Evolutionary conservation across 495 filamentous ascomycete species (phyloP).

Genomic region (Achaetomiella virescens): DNA sequence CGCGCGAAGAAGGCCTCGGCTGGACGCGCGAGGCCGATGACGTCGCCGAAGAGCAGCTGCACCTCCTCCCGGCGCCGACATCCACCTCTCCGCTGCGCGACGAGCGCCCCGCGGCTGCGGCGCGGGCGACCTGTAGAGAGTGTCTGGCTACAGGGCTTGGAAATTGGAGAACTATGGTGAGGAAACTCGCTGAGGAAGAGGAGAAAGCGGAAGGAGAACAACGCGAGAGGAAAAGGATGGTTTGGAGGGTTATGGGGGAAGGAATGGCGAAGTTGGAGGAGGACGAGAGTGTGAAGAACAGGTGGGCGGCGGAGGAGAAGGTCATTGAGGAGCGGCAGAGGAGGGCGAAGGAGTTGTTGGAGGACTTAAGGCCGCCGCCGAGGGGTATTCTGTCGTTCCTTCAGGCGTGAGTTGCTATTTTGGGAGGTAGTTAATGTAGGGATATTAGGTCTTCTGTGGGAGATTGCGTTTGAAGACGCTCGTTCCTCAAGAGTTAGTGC

Average conservation of each 20-base stretch:
- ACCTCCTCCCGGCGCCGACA: slow-evolving; percentile 3
- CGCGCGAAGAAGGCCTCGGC: slow-evolving; percentile 59
- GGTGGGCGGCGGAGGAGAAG: slow-evolving; percentile 49
- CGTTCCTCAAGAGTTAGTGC: not conserved
- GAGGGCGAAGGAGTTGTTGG: slow-evolving; percentile 38
- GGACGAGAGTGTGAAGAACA: slow-evolving; percentile 21
- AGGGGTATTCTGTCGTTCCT: slow-evolving; percentile 35
- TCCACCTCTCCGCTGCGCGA: not conserved
- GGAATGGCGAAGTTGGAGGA: slow-evolving; percentile 3
- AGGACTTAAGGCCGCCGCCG: slow-evolving; percentile 39
- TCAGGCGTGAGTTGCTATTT: slow-evolving; percentile 23
- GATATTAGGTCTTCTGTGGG: not conserved
- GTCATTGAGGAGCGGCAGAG: slow-evolving; percentile 45
- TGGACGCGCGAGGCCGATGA: slow-evolving; percentile 86
- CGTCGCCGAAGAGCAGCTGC: slow-evolving; percentile 46
- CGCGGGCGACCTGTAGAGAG: slow-evolving; percentile 57
- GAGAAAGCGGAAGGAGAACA: slow-evolving; percentile 12
- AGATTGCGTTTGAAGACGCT: not conserved
- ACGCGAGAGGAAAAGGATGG: slow-evolving; percentile 17
- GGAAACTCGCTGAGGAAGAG: slow-evolving; percentile 49
- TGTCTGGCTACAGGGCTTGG: slow-evolving; percentile 64
- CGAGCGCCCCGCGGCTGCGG: not conserved
- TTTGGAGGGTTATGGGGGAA: slow-evolving; percentile 47
- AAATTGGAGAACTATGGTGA: slow-evolving; percentile 72
- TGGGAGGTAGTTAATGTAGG: not conserved